Evolutionary conservation across 345 rosid genomes (phyloP), one percentile per base, ranked within the genome.

Genomic region (Rhodomyrtus tomentosa): DNA sequence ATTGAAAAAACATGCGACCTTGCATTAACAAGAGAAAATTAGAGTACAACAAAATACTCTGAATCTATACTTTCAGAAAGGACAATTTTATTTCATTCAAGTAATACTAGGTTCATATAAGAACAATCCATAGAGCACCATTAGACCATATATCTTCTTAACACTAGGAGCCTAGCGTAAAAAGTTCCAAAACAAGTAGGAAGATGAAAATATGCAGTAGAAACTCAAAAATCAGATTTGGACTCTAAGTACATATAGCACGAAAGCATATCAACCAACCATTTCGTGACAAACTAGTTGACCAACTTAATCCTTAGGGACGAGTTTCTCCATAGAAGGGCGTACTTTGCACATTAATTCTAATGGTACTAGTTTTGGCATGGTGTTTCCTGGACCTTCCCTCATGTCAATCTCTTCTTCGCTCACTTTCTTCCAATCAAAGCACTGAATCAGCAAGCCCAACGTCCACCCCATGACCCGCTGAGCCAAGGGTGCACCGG

Each of bases 361-460:
- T 53, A 93, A 81, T 0, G 95, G 91, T 49, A 18, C 82, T 21
- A 83, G 84, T n/a, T 89, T 90, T 14, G 92, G 92, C 92, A 90
- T 85, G 55, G 87, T 86, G 54, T 82, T 5, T 5, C 93, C 92
- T 58, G 40, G 27, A 7, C 72, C 89, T 87, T 90, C 91, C 10
- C n/a, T 76, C 93, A 91, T 89, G 54, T 92, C 91, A 32, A 90
- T 84, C 50, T 59, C 76, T n/a, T 88, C 82, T 1, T 82, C 84
- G 10, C 88, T 84, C n/a, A 89, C 55, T 83, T 87, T 90, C 16
- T 89, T 56, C 94, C 94, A 93, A 25, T 93, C 91, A 7, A 92
- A 91, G 68, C 93, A 88, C 27, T 93, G 95, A 45, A 92, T 87
- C 84, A 93, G 56, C 21, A 86, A 84, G 3, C 90, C 92, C 82